phyloP scores from a whole-genome alignment of 345 rosid genomes.

The Excoecaria agallocha region DNA sequence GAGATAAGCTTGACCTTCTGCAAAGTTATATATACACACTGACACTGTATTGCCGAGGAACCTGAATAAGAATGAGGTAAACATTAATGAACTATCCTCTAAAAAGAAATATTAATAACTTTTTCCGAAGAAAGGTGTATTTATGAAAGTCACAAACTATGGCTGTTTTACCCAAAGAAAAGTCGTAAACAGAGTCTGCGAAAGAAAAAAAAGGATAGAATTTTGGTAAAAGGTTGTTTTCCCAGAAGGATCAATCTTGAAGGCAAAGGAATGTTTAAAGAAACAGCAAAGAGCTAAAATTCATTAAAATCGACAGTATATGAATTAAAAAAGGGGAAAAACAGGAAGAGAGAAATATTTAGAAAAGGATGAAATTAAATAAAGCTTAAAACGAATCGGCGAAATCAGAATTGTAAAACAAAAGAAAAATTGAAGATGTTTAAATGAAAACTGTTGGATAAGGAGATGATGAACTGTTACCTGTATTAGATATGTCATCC shows the following conservation, averaged over 20 bases:
- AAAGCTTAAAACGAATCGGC: neutral
- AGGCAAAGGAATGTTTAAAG: neutral
- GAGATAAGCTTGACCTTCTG: constrained; percentile 13
- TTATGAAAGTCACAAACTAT: neutral
- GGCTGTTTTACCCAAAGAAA: neutral
- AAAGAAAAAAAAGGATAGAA: neutral
- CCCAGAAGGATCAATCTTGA: neutral
- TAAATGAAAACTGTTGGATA: neutral
- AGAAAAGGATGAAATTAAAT: neutral
- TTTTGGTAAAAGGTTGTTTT: neutral
- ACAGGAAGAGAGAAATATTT: neutral
- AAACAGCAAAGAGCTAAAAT: neutral
- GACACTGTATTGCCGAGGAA: neutral
- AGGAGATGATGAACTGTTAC: no score
- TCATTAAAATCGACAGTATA: neutral
- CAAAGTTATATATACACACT: constrained; percentile 4
- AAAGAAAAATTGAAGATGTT: neutral
- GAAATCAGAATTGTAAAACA: neutral
- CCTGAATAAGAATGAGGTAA: neutral
- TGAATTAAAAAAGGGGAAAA: neutral
- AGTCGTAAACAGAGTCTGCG: neutral
- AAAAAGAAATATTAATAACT: neutral
- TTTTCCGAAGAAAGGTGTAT: neutral
- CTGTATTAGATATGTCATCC: no score
- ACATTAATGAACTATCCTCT: neutral